Evolutionary conservation across 805 yeast genomes (phyloP).

Genomic region (Gaillardinia entomophila): DNA sequence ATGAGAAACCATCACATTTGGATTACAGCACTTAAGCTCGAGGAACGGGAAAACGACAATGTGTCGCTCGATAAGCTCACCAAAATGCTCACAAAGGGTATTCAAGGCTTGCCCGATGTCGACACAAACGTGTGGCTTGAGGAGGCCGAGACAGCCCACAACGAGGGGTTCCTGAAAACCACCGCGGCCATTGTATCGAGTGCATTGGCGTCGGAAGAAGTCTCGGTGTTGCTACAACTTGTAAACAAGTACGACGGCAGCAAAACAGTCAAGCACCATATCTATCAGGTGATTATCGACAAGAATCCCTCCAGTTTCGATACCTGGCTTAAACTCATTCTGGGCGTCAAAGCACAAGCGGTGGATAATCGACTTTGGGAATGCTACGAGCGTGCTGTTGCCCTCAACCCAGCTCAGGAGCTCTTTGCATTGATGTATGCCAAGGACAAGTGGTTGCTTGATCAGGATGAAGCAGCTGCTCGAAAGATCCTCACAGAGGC

Average conservation of each 20-base stretch:
- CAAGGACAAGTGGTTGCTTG: slow-evolving; percentile 55
- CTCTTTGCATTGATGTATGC: slow-evolving; percentile 65
- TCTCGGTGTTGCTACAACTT: slow-evolving; percentile 5
- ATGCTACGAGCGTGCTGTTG: slow-evolving; percentile 50
- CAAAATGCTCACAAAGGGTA: slow-evolving; percentile 45
- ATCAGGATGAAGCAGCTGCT: slow-evolving; percentile 46
- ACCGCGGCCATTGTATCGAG: slow-evolving; percentile 48
- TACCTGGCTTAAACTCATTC: slow-evolving; percentile 46
- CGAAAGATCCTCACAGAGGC: slow-evolving; percentile 48
- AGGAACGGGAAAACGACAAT: slow-evolving; percentile 45
- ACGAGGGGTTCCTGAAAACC: slow-evolving; percentile 39
- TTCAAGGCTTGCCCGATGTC: slow-evolving; percentile 21
- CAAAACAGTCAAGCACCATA: slow-evolving; percentile 38
- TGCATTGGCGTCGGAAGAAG: slow-evolving; percentile 26
- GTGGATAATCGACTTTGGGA: slow-evolving; percentile 12
- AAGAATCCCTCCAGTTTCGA: slow-evolving; percentile 40
- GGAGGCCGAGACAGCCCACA: slow-evolving; percentile 51
- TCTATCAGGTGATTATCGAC: slow-evolving; percentile 41
- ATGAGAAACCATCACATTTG: slow-evolving; percentile 53
- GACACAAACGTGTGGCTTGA: slow-evolving; percentile 46
- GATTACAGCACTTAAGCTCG: slow-evolving; percentile 65
- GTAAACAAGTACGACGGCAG: slow-evolving; percentile 6
- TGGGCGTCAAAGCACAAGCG: slow-evolving; percentile 20
- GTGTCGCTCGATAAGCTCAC: slow-evolving; percentile 40
- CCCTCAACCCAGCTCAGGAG: slow-evolving; percentile 42